These are phyloP conservation scores for Pseudocercospora vitis DNA, from an alignment of 2,329 filamentous ascomycete species.

Conservation along the genomic window DNA sequence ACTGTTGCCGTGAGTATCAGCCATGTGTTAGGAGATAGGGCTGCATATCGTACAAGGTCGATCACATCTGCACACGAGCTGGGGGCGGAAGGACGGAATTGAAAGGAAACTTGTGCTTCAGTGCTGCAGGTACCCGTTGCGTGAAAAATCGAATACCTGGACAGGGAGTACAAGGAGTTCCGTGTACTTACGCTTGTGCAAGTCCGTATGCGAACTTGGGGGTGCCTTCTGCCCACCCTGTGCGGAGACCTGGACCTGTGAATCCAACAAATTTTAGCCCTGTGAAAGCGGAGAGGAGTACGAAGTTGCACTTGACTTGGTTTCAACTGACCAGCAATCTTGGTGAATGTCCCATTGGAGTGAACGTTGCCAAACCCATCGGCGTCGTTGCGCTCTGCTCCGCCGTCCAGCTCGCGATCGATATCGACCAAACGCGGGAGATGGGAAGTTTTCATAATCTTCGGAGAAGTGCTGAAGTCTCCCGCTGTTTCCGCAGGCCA, in stretches of 20 bases:
- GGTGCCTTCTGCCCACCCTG: constrained; percentile 83
- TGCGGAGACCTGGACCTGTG: constrained; percentile 53
- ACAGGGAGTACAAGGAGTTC: too few species aligned
- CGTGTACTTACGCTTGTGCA: constrained; percentile 56
- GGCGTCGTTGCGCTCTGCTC: constrained; percentile 46
- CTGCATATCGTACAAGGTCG: background rate
- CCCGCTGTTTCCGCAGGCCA: constrained; percentile 57
- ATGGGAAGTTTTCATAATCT: constrained; percentile 40
- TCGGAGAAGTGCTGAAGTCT: background rate
- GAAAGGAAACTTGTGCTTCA: background rate
- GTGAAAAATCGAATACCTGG: background rate
- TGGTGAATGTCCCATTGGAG: constrained; percentile 88
- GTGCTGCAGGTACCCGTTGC: constrained; percentile 5
- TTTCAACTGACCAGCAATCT: constrained; percentile 80
- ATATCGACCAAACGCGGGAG: constrained; percentile 77
- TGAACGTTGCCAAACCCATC: constrained; percentile 75
- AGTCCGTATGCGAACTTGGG: constrained; percentile 60
- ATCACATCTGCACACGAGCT: background rate
- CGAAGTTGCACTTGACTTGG: constrained; percentile 63
- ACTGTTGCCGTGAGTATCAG: constrained; percentile 20
- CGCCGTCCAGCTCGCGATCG: constrained; percentile 66
- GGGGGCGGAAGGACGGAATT: background rate
- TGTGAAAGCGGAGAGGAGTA: too few species aligned
- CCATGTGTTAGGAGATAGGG: background rate
- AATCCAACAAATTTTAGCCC: too few species aligned